Base-by-base conservation (phyloP, 2,329 filamentous ascomycete genomes). In the Periconia sp. region DNA sequence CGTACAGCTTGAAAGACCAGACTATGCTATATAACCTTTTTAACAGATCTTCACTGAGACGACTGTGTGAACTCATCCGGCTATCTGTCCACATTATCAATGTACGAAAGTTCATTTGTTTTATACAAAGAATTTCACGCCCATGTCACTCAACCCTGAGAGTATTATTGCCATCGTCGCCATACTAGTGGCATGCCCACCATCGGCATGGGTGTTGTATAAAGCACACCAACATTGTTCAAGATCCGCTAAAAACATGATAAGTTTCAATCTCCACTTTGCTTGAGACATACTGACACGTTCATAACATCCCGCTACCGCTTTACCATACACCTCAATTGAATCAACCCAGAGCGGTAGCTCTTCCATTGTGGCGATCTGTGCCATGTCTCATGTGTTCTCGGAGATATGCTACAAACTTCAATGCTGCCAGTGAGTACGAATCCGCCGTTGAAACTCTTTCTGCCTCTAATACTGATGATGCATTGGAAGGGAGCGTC, bases 131-230 rank as follows among this genome's bases (percentile, higher is more conserved):
- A 2, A 17, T 18, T n/a, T 20, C 23, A 27, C 9, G 5, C 2
- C 14, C 6, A 59, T 59, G 57, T 2, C 54, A 15, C 18, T 56
- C 7, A 42, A 45, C n/a, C n/a, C 52, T 7, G 54, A 52, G 35
- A 53, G 49, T 18, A 56, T 55, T 35, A 54, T 59, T 18, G 57
- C 46, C 9, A 18, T 59, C 15, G 35, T 59, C 9, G 45, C 57
- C 14, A 43, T 59, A 11, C 15, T 56, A 2, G 42, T 55, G 3
- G 33, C 51, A 15, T 50, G 47, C 37, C 57, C 57, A 45, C 54
- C 57, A 17, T 49, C 57, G 2, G 41, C 33, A 20, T 53, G 47
- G 50, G 27, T 50, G 19, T 30, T 57, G 37, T 56, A 50, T 41
- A 52, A 23, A 49, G 56, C 54, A 53, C 59, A 62, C 59, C 58